Evolutionary conservation across 805 yeast genomes (phyloP), one percentile per base, ranked within the genome.

Genomic region (Candida succiphila): DNA sequence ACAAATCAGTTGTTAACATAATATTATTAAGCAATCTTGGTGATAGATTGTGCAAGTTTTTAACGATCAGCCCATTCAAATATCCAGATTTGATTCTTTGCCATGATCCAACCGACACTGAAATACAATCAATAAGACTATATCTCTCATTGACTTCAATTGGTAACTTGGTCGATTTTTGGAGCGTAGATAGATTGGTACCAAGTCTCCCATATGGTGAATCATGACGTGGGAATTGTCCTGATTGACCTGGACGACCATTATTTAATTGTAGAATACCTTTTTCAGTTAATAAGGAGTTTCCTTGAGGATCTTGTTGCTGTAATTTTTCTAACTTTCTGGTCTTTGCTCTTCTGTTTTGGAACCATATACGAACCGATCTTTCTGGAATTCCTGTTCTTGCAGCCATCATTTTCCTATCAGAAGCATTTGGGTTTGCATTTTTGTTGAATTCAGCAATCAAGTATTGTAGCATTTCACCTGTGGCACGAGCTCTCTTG

Each of bases 331-430:
- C 82, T 46, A 71, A 55, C 54, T 81, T 81, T 47, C 87, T 66
- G 29, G 75, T 67, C 51, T 82, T 83, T 16, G 92, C 92, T 41
- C 96, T 61, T 45, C 88, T 63, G 52, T 86, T 86, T 54, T 87
- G 96, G 49, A 85, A 87, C 96, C 96, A 87, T 28, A 87, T 87
- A 35, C 95, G 67, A 2, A 87, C 95, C 12, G 88, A 84, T 40
- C 92, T 71, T 46, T 87, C 95, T 12, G 87, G 73, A 83, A 86
- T 78, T 15, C 79, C 82, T 2, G 94, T 82, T 39, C 67, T 67
- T 2, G 69, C 74, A 26, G 92, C 75, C 25, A 87, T 75, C 21
- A 65, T 69, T 47, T 78, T 78, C 27, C 96, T 62, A 36, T 70
- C 69, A 27, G 78, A 78, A 0, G 88, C 75, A 21, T 74, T 65